These are phyloP conservation scores for Angomonas deanei DNA, from an alignment of 208 protist species.

Conservation along the genomic window DNA sequence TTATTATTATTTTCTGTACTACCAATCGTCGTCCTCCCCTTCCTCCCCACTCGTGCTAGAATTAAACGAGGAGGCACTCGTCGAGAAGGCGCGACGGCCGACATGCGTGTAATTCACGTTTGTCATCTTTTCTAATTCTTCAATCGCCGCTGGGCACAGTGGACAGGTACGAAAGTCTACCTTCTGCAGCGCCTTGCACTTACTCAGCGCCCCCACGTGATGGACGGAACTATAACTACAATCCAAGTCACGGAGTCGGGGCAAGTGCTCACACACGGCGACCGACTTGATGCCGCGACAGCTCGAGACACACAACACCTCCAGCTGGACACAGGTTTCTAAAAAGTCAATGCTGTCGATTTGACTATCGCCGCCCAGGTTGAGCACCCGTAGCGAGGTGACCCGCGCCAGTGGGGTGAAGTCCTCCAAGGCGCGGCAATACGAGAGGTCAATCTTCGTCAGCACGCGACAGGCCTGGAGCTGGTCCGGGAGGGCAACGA, in stretches of 20 bases:
- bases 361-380: not conserved
- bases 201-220: not conserved
- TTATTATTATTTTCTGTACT: not conserved
- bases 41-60: not conserved
- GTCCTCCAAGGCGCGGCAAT: conserved; percentile 1
- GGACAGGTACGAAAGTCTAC: not conserved
- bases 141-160: not conserved
- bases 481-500: not conserved
- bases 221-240: not conserved
- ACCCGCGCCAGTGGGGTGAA: not conserved
- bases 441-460: not conserved
- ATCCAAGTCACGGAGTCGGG: not conserved
- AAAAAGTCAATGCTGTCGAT: conserved; percentile 1
- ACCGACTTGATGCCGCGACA: not conserved
- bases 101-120: not conserved
- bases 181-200: not conserved
- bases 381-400: not conserved
- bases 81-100: not conserved
- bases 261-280: not conserved
- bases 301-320: conserved; percentile 1
- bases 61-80: conserved; percentile 4
- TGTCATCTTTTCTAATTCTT: not conserved
- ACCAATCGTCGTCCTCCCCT: not conserved
- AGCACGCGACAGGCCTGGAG: not conserved
- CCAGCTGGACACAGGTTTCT: not conserved